Evolutionary conservation across 2,329 filamentous ascomycete species (phyloP).

Genomic region (Botrytis fragariae): DNA sequence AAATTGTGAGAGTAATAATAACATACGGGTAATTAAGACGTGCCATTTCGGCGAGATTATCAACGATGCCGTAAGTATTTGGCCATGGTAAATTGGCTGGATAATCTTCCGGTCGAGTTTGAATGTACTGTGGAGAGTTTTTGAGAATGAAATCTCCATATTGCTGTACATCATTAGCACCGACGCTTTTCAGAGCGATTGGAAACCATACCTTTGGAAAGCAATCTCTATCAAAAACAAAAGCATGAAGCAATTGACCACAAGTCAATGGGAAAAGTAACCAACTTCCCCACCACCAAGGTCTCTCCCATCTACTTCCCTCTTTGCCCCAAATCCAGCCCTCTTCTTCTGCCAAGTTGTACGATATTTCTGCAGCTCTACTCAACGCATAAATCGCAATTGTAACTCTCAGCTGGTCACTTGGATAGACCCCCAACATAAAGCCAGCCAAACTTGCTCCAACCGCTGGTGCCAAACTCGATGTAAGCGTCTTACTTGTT

Average conservation of each 20-base stretch:
- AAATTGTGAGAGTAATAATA: constrained; percentile 13
- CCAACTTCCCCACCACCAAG: constrained; percentile 85
- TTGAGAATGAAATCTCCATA: constrained; percentile 65
- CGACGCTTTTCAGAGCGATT: constrained; percentile 32
- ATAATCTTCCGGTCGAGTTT: constrained; percentile 66
- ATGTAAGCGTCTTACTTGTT: constrained; percentile 72
- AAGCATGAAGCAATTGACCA: constrained; percentile 73
- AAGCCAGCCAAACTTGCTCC: constrained; percentile 85
- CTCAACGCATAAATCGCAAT: constrained; percentile 80
- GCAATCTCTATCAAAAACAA: constrained; percentile 74
- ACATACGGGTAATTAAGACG: constrained; percentile 78
- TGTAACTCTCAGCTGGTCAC: constrained; percentile 69
- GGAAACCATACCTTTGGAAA: constrained; percentile 55
- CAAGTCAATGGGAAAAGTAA: constrained; percentile 73
- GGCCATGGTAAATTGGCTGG: constrained; percentile 72
- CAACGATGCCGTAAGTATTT: constrained; percentile 68
- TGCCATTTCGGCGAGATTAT: constrained; percentile 79
- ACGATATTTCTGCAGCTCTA: constrained; percentile 79
- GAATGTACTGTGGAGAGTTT: constrained; percentile 76
- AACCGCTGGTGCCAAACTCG: constrained; percentile 80
- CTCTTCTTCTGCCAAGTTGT: constrained; percentile 77
- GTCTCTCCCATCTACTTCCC: constrained; percentile 56
- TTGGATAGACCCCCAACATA: constrained; percentile 71
- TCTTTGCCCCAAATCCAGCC: constrained; percentile 64
- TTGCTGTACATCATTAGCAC: constrained; percentile 33